Conservation (phyloP, 345 rosid species). For the Gossypium mustelinum region DNA sequence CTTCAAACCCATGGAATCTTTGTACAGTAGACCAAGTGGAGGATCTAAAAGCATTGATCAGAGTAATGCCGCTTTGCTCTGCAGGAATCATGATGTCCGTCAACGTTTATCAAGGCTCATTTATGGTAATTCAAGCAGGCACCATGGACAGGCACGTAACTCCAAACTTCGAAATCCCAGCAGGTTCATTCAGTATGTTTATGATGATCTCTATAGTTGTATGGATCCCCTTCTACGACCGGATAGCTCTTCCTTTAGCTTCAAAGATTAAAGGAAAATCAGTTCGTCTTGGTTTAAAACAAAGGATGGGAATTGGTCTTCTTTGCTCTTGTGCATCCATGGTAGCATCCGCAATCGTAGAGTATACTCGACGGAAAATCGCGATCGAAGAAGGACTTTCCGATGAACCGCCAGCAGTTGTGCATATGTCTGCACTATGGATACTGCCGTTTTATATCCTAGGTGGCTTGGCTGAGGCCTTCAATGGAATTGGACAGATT, state of each 20-base stretch:
- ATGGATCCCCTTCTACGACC: slow-evolving; percentile 46
- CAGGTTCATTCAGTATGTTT: slow-evolving; percentile 43
- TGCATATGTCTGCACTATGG: slow-evolving; percentile 50
- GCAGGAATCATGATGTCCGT: slow-evolving; percentile 41
- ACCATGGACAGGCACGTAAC: slow-evolving; percentile 51
- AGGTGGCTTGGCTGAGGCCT: slow-evolving; percentile 39
- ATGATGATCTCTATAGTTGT: slow-evolving; percentile 23
- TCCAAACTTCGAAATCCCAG: slow-evolving; percentile 41
- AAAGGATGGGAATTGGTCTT: slow-evolving; percentile 48
- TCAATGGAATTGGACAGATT: slow-evolving; percentile 36
- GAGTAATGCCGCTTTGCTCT: slow-evolving; percentile 47
- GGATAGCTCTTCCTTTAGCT: slow-evolving; percentile 31
- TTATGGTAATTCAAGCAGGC: slow-evolving; percentile 39
- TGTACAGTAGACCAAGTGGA: slow-evolving; percentile 58
- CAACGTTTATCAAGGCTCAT: slow-evolving; percentile 29
- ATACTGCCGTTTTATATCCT: slow-evolving; percentile 33
- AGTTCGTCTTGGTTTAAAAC: slow-evolving; percentile 33
- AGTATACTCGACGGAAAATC: slow-evolving; percentile 29
- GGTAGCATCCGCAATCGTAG: slow-evolving; percentile 32
- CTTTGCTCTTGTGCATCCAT: slow-evolving; percentile 26
- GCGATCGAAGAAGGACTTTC: slow-evolving; percentile 29
- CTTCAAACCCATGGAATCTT: slow-evolving; percentile 41
- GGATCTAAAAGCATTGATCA: slow-evolving; percentile 49
- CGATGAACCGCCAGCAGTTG: slow-evolving; percentile 21
- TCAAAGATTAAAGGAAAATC: slow-evolving; percentile 33